Percentiles rank a stretch among this genome's conserved stretches.
Conservation (phyloP, 2,329 filamentous ascomycete species). For the Aspergillus tanneri region DNA sequence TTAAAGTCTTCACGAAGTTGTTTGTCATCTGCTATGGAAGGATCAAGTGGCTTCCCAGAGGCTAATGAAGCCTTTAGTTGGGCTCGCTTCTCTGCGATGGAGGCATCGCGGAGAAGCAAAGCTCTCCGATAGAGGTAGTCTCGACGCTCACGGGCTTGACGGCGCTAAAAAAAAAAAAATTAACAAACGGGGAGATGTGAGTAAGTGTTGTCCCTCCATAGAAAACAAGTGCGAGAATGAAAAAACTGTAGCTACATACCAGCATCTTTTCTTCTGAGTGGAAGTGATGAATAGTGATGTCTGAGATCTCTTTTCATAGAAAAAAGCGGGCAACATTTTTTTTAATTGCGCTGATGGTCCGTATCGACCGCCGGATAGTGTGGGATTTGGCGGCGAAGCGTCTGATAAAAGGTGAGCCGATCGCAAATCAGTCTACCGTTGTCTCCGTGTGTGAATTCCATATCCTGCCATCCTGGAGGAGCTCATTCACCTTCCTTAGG, state of each 20-base stretch:
- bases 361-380: constrained; percentile 25
- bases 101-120: constrained; percentile 81
- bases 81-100: constrained; percentile 86
- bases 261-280: constrained; percentile 28
- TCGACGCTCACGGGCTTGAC: constrained; percentile 74
- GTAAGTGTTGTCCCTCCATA: no score
- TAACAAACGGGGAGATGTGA: background rate
- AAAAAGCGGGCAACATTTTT: constrained; percentile 39
- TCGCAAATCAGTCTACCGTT: constrained; percentile 19
- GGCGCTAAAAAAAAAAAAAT: constrained; percentile 48
- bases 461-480: constrained; percentile 15
- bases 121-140: constrained; percentile 92
- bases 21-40: constrained; percentile 82
- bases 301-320: constrained; percentile 10
- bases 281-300: constrained; percentile 3
- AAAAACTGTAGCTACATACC: constrained; percentile 24
- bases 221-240: no score
- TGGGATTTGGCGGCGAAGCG: constrained; percentile 32
- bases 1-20: constrained; percentile 81
- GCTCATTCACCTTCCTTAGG: constrained; percentile 25
- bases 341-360: constrained; percentile 33
- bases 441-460: constrained; percentile 15
- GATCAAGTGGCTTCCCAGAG: constrained; percentile 80
- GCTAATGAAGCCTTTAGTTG: constrained; percentile 84
- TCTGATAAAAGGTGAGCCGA: constrained; percentile 24